Evolutionary conservation across 768 basidiomycete species (phyloP).

Genomic region (Trametopsis cervina): DNA sequence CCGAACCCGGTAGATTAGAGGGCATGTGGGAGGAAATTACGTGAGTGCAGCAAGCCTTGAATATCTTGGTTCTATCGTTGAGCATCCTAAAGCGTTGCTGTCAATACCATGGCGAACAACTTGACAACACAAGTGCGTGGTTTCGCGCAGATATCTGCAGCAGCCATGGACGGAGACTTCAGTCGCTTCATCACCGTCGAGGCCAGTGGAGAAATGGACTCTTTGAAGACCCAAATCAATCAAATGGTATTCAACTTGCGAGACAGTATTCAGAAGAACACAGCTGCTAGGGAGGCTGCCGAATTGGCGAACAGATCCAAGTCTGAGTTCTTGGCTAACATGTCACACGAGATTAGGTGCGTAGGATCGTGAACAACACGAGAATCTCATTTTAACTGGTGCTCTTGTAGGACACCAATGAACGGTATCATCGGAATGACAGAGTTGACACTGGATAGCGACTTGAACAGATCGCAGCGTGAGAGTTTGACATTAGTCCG

Average conservation of each 20-base stretch:
- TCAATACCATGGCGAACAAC: constrained; percentile 97
- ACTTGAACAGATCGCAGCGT: constrained; percentile 88
- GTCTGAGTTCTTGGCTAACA: constrained; percentile 97
- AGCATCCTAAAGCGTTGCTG: constrained; percentile 58
- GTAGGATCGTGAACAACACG: constrained; percentile 20
- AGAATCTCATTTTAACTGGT: neutral
- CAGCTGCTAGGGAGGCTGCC: constrained; percentile 92
- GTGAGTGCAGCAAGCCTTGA: constrained; percentile 38
- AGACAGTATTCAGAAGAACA: constrained; percentile 98
- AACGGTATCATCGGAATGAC: constrained; percentile 99
- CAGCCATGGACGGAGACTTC: constrained; percentile 98
- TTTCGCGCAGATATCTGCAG: constrained; percentile 97
- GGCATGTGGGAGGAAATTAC: constrained; percentile 99
- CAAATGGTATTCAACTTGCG: constrained; percentile 98
- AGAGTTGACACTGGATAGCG: constrained; percentile 92
- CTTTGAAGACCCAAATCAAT: constrained; percentile 97
- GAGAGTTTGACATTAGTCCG: constrained; percentile 96
- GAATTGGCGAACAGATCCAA: constrained; percentile 97
- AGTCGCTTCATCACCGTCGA: constrained; percentile 99
- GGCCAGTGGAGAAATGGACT: constrained; percentile 98
- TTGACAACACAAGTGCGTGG: constrained; percentile 98
- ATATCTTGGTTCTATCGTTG: constrained; percentile 12
- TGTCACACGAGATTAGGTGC: constrained; percentile 93
- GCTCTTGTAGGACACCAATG: constrained; percentile 80
- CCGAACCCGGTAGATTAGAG: constrained; percentile 93